phyloP scores from a whole-genome alignment of 2,329 filamentous ascomycete genomes.

The Microcyclospora tardicrescens region DNA sequence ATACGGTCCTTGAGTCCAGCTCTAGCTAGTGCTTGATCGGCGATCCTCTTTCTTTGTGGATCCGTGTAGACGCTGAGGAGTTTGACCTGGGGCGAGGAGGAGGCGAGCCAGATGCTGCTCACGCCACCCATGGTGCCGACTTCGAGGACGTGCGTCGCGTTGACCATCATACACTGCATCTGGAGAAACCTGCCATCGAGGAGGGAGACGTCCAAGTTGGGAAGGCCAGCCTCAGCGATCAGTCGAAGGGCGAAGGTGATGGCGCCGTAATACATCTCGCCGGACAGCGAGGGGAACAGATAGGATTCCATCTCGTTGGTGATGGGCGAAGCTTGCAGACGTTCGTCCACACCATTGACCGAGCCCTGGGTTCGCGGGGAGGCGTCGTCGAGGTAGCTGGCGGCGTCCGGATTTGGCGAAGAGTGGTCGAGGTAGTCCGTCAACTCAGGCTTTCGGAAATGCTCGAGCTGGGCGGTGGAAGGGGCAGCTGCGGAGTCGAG shows the following conservation, averaged over 20 bases:
- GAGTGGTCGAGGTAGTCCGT: no score
- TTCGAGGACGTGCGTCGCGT: conserved; percentile 13
- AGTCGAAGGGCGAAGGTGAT: conserved; percentile 23
- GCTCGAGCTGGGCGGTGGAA: no score
- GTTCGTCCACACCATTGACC: no score
- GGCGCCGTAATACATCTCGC: conserved; percentile 11
- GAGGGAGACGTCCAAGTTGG: conserved; percentile 26
- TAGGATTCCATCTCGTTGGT: no score
- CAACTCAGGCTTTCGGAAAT: no score
- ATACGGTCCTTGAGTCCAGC: conserved; percentile 9
- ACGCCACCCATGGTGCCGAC: conserved; percentile 15
- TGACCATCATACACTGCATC: conserved; percentile 22
- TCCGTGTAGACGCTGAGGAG: conserved; percentile 12
- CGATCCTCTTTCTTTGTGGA: conserved; percentile 5
- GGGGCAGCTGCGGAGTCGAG: no score
- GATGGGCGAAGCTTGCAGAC: no score
- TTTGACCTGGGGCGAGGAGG: conserved; percentile 4
- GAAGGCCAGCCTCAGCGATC: conserved; percentile 23
- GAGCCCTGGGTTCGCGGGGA: no score
- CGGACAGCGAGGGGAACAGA: no score
- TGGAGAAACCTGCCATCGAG: conserved; percentile 29
- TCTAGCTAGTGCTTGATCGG: conserved; percentile 6
- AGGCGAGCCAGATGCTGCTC: conserved; percentile 10
- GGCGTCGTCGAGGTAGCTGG: no score
- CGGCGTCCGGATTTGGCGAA: no score